These are phyloP conservation scores for Boletus edulis DNA, from an alignment of 768 basidiomycete genomes.

Conservation along the genomic window DNA sequence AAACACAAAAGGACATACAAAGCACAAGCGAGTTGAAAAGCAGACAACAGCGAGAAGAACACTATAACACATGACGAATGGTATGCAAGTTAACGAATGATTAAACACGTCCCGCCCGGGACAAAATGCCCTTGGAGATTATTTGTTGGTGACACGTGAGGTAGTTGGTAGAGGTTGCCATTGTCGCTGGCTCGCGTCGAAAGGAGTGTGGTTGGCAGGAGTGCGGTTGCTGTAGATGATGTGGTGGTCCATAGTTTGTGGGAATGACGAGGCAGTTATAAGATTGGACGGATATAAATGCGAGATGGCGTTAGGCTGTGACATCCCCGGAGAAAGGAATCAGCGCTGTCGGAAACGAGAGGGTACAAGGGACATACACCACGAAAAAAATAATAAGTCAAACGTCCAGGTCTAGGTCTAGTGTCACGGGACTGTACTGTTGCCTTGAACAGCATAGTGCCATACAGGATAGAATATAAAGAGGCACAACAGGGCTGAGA, in stretches of 20 bases:
- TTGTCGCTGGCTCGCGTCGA: background rate
- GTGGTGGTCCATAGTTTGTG: background rate
- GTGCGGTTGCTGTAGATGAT: background rate
- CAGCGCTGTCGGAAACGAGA: background rate
- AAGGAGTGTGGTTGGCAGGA: background rate
- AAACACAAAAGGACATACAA: background rate
- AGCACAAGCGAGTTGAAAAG: background rate
- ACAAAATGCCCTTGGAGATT: constrained; percentile 3
- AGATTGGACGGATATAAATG: constrained; percentile 5
- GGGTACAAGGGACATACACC: constrained; percentile 5
- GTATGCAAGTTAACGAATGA: background rate
- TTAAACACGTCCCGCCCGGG: background rate
- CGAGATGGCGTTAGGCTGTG: background rate
- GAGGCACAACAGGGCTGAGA: constrained; percentile 60
- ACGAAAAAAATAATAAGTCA: background rate
- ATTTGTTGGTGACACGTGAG: constrained; percentile 12
- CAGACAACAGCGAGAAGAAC: background rate
- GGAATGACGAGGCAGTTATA: background rate
- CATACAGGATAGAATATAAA: constrained; percentile 85
- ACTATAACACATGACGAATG: background rate
- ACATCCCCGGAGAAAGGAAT: background rate
- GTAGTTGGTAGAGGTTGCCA: background rate
- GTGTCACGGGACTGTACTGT: constrained; percentile 9
- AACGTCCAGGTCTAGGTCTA: background rate
- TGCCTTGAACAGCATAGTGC: constrained; percentile 13